Evolutionary conservation across 2,329 filamentous ascomycete species (phyloP).

Genomic region (Trichoderma arundinaceum): DNA sequence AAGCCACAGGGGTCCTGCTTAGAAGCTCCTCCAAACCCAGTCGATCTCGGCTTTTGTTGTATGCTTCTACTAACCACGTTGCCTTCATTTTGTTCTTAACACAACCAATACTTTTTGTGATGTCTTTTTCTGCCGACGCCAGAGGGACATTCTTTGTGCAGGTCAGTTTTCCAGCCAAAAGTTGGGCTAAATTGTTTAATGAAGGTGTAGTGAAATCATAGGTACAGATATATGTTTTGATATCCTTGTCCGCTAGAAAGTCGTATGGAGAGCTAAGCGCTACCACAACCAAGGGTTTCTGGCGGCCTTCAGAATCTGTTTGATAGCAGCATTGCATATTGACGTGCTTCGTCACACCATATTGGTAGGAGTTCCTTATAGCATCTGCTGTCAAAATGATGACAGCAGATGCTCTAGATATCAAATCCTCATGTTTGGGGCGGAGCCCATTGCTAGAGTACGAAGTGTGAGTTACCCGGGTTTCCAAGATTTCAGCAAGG

Average conservation of each 20-base stretch:
- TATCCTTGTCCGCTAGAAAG: background rate
- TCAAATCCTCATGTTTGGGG: background rate
- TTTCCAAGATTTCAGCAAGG: background rate
- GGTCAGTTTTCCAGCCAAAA: background rate
- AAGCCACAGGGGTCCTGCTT: no score
- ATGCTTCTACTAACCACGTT: background rate
- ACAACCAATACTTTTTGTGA: background rate
- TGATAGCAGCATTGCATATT: conserved; percentile 1
- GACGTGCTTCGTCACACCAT: background rate
- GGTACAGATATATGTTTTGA: conserved; percentile 3
- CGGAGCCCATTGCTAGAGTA: background rate
- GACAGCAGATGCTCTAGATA: background rate
- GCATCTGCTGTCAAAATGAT: background rate
- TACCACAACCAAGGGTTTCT: background rate
- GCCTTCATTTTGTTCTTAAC: background rate
- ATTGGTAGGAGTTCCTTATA: background rate
- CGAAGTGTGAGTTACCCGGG: background rate
- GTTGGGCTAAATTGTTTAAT: background rate
- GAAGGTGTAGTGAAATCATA: conserved; percentile 1
- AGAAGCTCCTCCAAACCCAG: background rate
- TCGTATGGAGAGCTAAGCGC: background rate
- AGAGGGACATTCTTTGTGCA: background rate
- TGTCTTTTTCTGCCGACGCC: background rate
- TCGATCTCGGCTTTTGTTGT: background rate
- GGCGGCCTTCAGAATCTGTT: background rate